phyloP scores from a whole-genome alignment of 768 basidiomycete genomes.

The Cubamyces sp. region DNA sequence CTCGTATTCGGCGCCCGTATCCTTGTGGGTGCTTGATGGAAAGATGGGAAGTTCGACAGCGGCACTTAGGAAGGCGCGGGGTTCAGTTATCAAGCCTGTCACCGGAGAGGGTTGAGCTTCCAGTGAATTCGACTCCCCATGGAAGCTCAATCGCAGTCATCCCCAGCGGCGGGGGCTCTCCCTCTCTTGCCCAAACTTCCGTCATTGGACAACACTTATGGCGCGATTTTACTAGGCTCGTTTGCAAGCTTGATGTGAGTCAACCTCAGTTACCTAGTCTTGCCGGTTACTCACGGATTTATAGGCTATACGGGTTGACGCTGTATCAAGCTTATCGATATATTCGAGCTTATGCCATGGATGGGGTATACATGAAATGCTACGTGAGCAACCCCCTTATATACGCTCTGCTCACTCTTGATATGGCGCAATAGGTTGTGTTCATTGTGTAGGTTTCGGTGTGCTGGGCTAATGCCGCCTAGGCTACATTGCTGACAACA shows the following conservation, averaged over 20 bases:
- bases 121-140: too few relatives aligned
- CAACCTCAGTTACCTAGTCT: neutral
- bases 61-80: too few relatives aligned
- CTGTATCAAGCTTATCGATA: conserved; percentile 8
- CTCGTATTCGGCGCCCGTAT: too few relatives aligned
- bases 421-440: neutral
- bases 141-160: too few relatives aligned
- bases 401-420: too few relatives aligned
- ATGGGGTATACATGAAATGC: neutral
- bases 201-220: conserved; percentile 4
- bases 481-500: neutral
- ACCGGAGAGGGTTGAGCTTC: too few relatives aligned
- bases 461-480: too few relatives aligned
- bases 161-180: too few relatives aligned
- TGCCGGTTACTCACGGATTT: neutral
- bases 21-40: too few relatives aligned
- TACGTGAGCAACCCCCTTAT: neutral
- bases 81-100: too few relatives aligned
- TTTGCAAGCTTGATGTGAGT: conserved; percentile 5
- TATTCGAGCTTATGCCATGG: neutral
- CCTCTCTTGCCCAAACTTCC: neutral
- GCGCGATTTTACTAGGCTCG: neutral
- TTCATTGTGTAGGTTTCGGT: neutral
- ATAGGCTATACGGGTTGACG: conserved; percentile 3
- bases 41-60: too few relatives aligned